A percentile compares a stretch with the other conserved stretches of the same genome.
phyloP scores from a whole-genome alignment of 768 basidiomycete species.

The Royoungia palumana region DNA sequence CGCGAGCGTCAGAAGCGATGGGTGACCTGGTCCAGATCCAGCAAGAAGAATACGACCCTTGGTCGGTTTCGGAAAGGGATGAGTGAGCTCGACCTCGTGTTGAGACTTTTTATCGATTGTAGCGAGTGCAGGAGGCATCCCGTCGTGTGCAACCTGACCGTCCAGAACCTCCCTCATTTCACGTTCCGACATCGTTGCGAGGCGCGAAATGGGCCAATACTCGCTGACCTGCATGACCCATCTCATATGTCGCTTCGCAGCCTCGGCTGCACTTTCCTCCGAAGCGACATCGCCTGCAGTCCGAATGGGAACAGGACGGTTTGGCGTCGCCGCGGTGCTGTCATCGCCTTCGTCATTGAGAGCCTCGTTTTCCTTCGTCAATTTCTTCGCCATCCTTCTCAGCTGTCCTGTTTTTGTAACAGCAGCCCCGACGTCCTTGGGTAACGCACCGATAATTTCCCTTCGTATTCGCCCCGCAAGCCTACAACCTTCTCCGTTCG shows the following conservation, averaged over 20 bases:
- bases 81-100: constrained; percentile 22
- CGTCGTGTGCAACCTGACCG: constrained; percentile 26
- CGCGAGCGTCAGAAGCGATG: constrained; percentile 85
- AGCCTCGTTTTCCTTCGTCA: constrained; percentile 3
- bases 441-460: constrained; percentile 75
- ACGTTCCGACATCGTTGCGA: constrained; percentile 61
- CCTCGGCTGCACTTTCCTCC: constrained; percentile 43
- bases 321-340: constrained; percentile 54
- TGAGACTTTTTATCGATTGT: constrained; percentile 36
- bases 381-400: constrained; percentile 49
- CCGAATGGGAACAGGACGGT: constrained; percentile 59
- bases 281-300: not conserved
- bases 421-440: constrained; percentile 69
- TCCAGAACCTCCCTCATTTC: constrained; percentile 69
- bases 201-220: constrained; percentile 83
- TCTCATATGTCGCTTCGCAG: constrained; percentile 66
- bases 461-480: constrained; percentile 75
- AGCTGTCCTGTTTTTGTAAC: constrained; percentile 71
- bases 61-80: constrained; percentile 13
- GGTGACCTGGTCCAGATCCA: constrained; percentile 95
- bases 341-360: constrained; percentile 50
- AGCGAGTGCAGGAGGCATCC: constrained; percentile 14
- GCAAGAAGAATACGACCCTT: constrained; percentile 82
- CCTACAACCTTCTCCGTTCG: constrained; percentile 89
- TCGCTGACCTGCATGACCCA: constrained; percentile 97